Evolutionary conservation across 441 rosid species (phyloP).

Genomic region (Biscutella auriculata): DNA sequence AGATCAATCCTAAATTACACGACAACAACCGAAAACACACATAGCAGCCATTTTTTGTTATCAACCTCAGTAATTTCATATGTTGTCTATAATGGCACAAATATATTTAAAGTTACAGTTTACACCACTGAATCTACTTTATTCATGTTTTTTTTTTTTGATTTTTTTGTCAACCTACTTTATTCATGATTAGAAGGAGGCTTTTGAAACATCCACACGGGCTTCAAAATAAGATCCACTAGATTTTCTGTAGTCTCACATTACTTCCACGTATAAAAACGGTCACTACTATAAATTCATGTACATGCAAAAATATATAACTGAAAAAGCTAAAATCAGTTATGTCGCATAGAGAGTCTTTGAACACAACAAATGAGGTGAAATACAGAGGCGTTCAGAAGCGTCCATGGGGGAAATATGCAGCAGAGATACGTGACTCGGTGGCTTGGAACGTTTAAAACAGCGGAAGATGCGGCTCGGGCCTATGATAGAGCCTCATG

Average conservation of each 20-base stretch:
- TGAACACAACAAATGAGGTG: constrained; percentile 17
- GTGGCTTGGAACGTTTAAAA: constrained; percentile 70
- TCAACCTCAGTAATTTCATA: neutral
- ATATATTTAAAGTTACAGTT: neutral
- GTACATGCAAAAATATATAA: neutral
- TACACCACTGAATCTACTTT: no score
- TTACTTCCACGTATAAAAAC: constrained; percentile 16
- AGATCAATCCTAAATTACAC: neutral
- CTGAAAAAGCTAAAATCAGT: neutral
- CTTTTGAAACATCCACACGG: constrained; percentile 16
- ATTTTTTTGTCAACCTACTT: no score
- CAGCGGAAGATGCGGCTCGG: constrained; percentile 67
- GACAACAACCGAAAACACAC: no score
- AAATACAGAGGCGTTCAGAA: constrained; percentile 54
- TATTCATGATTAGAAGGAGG: neutral
- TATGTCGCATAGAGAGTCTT: constrained; percentile 13
- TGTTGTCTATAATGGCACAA: neutral
- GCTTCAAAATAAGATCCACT: constrained; percentile 15
- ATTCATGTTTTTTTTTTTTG: no score
- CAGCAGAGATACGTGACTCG: constrained; percentile 80
- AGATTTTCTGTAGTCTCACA: neutral
- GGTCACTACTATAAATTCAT: neutral
- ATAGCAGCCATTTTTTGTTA: neutral
- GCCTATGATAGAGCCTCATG: constrained; percentile 73
- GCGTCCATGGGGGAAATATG: constrained; percentile 75